Conservation (phyloP, 2,329 filamentous ascomycete genomes). For the Aspergillus floridensis region DNA sequence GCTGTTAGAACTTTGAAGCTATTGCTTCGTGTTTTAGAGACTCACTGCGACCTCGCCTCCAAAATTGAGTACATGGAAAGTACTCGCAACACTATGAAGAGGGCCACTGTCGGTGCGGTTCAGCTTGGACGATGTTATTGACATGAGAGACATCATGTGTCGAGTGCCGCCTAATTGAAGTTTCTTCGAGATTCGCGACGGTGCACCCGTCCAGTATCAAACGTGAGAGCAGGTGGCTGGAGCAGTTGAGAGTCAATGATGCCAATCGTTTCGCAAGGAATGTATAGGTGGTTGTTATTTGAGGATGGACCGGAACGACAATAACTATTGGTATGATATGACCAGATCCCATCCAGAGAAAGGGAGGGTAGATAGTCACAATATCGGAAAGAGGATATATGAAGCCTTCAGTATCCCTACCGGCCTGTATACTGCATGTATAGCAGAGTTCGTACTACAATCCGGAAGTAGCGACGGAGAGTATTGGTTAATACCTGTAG, state of each 20-base stretch:
- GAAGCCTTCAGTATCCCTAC: background rate
- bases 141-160: slow-evolving; percentile 29
- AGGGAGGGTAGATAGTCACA: background rate
- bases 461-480: background rate
- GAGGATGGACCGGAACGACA: background rate
- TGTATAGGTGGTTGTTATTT: background rate
- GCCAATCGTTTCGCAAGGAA: background rate
- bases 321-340: background rate
- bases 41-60: slow-evolving; percentile 30
- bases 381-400: background rate
- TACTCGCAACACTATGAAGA: slow-evolving; percentile 19
- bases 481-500: background rate
- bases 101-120: slow-evolving; percentile 23
- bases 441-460: background rate
- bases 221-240: background rate
- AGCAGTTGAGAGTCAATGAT: slow-evolving; percentile 11
- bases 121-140: slow-evolving; percentile 24
- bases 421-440: background rate
- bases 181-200: background rate
- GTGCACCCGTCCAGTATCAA: background rate
- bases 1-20: background rate
- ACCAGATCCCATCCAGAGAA: background rate
- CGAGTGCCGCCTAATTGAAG: background rate
- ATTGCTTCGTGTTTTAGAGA: background rate
- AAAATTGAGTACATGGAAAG: slow-evolving; percentile 19